Evolutionary conservation across 2,329 filamentous ascomycete genomes (phyloP).

Genomic region (Colletotrichum sp.): DNA sequence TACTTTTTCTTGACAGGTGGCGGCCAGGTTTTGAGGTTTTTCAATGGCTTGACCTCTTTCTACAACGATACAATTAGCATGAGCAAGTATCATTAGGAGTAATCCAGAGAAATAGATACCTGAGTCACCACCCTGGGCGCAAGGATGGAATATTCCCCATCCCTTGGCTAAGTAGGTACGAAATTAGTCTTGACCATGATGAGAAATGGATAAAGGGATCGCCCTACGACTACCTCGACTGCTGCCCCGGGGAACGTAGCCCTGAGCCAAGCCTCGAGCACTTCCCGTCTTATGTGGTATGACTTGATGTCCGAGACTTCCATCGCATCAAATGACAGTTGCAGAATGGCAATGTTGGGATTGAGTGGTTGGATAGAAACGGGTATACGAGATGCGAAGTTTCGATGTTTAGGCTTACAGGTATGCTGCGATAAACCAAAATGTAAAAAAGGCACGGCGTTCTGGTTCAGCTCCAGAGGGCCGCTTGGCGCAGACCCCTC

Average conservation of each 20-base stretch:
- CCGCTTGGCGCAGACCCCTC: not conserved
- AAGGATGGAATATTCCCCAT: too few species aligned
- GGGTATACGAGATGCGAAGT: too few species aligned
- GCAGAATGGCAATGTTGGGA: not conserved
- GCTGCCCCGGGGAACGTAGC: not conserved
- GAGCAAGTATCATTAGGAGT: rapidly evolving
- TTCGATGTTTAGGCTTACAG: too few species aligned
- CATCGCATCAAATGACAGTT: not conserved
- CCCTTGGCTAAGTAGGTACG: not conserved
- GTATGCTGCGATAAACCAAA: not conserved
- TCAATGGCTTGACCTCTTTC: too few species aligned
- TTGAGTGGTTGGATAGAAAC: too few species aligned
- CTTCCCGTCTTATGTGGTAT: not conserved
- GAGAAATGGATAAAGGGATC: not conserved
- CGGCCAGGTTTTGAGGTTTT: too few species aligned
- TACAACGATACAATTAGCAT: too few species aligned
- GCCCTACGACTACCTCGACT: not conserved
- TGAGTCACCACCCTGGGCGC: too few species aligned
- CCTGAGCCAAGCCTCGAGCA: not conserved
- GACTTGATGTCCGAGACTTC: not conserved
- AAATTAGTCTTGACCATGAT: not conserved
- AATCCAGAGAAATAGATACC: too few species aligned
- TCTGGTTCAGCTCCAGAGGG: not conserved
- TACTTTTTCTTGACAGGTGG: too few species aligned
- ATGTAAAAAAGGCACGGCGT: not conserved